A percentile compares a stretch with the other conserved stretches of the same genome.
Evolutionary conservation across 371 early-diverging fungal genomes (phyloP).

Genomic region (Gilbertella persicaria): DNA sequence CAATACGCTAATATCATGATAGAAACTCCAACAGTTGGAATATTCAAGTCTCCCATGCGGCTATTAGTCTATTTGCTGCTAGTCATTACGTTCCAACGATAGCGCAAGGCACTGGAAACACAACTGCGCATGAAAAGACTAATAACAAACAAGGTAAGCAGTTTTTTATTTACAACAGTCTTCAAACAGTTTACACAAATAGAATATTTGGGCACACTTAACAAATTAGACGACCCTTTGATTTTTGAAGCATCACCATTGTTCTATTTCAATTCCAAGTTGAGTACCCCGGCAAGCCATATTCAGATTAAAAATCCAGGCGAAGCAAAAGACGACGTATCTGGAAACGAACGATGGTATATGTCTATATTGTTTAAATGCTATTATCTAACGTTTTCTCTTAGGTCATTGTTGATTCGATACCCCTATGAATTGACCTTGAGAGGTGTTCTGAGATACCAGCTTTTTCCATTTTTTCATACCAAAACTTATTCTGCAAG

Average conservation of each 20-base stretch:
- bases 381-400: neutral
- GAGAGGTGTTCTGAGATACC: slow-evolving; percentile 65
- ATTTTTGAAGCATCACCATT: slow-evolving; percentile 41
- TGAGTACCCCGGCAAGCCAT: slow-evolving; percentile 53
- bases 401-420: slow-evolving; percentile 55
- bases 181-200: neutral
- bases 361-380: neutral
- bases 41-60: slow-evolving; percentile 39
- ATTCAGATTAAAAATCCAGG: slow-evolving; percentile 66
- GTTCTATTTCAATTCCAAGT: slow-evolving; percentile 18
- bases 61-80: slow-evolving; percentile 25
- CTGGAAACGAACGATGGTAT: slow-evolving; percentile 53
- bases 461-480: slow-evolving; percentile 30
- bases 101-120: neutral
- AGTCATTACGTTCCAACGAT: slow-evolving; percentile 27
- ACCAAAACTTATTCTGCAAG: slow-evolving; percentile 32
- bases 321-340: slow-evolving; percentile 39
- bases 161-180: neutral
- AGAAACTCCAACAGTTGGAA: slow-evolving; percentile 50
- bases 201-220: slow-evolving; percentile 21
- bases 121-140: neutral
- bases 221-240: slow-evolving; percentile 21
- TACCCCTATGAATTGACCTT: slow-evolving; percentile 67
- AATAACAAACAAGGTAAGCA: neutral
- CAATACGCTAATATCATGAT: slow-evolving; percentile 3